Conservation (phyloP, 192 early-diverging fungal genomes). For the Geranomyces michiganensis region DNA sequence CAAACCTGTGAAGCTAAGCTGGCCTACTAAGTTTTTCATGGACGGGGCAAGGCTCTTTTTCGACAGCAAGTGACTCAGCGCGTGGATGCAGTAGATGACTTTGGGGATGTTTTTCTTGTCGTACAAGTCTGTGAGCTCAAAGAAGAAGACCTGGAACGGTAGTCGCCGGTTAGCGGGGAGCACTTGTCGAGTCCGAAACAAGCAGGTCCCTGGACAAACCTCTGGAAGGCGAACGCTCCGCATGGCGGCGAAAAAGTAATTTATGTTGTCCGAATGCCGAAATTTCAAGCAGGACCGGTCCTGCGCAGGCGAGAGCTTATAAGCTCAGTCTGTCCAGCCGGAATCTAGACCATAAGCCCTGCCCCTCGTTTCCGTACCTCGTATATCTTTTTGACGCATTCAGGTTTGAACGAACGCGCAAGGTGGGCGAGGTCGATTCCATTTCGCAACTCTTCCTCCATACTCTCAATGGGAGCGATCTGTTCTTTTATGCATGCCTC, state of each 20-base stretch:
- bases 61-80: constrained; percentile 90
- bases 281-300: constrained; percentile 79
- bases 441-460: constrained; percentile 93
- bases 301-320: constrained; percentile 36
- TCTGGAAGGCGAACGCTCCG: constrained; percentile 79
- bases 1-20: constrained; percentile 84
- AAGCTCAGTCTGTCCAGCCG: not conserved
- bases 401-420: constrained; percentile 80
- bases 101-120: constrained; percentile 99
- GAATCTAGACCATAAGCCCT: not conserved
- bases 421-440: constrained; percentile 91
- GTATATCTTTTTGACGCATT: constrained; percentile 85
- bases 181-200: not conserved
- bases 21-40: constrained; percentile 92
- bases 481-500: constrained; percentile 87
- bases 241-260: constrained; percentile 85
- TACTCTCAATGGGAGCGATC: constrained; percentile 71
- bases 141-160: constrained; percentile 85
- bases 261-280: constrained; percentile 97
- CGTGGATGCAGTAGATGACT: constrained; percentile 98
- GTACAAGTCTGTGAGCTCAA: constrained; percentile 96
- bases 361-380: constrained; percentile 40
- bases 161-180: not conserved
- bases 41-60: constrained; percentile 80
- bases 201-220: constrained; percentile 38